phyloP scores from a whole-genome alignment of 768 basidiomycete genomes.

The Suillus brevipes region DNA sequence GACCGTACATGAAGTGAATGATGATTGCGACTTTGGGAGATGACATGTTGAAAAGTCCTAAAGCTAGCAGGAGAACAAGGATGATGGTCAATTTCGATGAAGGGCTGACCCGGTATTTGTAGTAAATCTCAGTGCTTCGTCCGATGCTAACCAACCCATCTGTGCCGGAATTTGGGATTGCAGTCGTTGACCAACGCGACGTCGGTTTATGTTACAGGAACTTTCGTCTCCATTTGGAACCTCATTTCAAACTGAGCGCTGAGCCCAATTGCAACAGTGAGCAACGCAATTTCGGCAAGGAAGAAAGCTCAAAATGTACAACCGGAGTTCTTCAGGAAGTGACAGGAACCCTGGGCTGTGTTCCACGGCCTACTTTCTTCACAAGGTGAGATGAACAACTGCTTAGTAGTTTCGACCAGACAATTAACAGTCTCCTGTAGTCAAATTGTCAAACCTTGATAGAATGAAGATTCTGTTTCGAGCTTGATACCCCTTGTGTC shows the following conservation, averaged over 20 bases:
- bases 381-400: background rate
- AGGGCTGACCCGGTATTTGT: constrained; percentile 15
- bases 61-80: background rate
- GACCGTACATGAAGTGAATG: constrained; percentile 77
- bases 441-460: background rate
- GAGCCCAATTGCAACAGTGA: background rate
- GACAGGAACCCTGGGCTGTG: background rate
- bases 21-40: constrained; percentile 65
- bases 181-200: too few relatives aligned
- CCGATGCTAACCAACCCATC: background rate
- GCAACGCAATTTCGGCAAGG: background rate
- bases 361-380: background rate
- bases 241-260: background rate
- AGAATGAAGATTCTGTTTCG: background rate
- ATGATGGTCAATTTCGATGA: background rate
- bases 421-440: background rate
- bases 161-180: background rate
- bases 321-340: background rate
- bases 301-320: background rate
- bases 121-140: background rate
- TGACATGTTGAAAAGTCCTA: constrained; percentile 29
- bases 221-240: background rate
- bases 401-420: background rate
- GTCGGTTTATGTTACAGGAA: background rate
- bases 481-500: background rate